Evolutionary conservation across 345 rosid species (phyloP), one percentile per base, ranked within the genome.

Genomic region (Citrus cavaleriei): DNA sequence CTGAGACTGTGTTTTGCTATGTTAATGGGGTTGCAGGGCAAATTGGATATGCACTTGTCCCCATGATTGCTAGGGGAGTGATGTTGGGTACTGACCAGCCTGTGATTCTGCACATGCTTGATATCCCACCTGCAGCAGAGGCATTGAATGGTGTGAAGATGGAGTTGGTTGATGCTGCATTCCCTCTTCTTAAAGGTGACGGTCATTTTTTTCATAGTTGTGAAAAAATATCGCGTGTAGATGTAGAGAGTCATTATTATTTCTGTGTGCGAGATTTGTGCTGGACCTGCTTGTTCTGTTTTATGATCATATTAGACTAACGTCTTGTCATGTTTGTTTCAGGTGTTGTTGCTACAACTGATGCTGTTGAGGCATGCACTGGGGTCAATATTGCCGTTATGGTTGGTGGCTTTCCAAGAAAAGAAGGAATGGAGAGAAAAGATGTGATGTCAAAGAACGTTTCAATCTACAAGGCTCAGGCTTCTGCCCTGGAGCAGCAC

Each of bases 361-460:
- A 96, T 82, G 98, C 74, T 66, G 88, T 96, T 72, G 99, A 96
- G 85, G 99, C 97, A 16, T 96, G 99, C 91, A 93, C 95, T 67
- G 95, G 95, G 60, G 99, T 96, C 74, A 90, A 76, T 27, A 54
- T 96, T 78, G 99, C 98, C 22, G 92, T 96, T 80, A 96, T 96
- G 99, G 99, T 96, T 73, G 99, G 99, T 84, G 99, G 99, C 28
- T 96, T 96, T 90, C 99, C 98, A 1, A 90, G 99, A 81, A 96
- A 96, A 77, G 99, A 96, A 87, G 99, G 99, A 46, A 96, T 96
- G 99, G 99, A 96, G 83, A 93, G 99, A 81, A 96, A 96, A 84
- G 99, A 96, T 88, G 99, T 96, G 37, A 96, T 96, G 99, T 83
- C 97, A 4, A 96, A 91, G 84, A 96, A 96, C 63, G 98, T 96